Conservation (phyloP, 2,329 filamentous ascomycete species). For the Pseudodiploospora longispora region DNA sequence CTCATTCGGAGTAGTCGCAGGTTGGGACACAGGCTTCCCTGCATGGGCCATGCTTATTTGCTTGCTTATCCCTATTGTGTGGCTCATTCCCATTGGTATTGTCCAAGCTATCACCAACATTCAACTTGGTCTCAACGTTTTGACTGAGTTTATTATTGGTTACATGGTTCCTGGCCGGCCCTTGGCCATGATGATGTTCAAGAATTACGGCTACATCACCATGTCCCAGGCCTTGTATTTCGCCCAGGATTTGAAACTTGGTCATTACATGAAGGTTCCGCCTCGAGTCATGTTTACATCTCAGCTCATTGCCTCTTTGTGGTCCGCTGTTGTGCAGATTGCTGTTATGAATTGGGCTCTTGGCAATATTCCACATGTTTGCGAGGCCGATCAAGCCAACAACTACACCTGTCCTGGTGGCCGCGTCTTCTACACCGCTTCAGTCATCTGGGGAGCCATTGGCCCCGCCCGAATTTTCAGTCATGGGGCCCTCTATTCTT, state of each 20-base stretch:
- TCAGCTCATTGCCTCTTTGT: constrained; percentile 51
- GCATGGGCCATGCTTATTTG: constrained; percentile 51
- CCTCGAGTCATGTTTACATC: constrained; percentile 54
- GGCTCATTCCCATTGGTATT: constrained; percentile 54
- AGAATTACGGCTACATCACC: constrained; percentile 63
- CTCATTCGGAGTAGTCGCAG: constrained; percentile 46
- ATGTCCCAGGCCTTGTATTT: constrained; percentile 61
- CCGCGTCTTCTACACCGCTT: constrained; percentile 57
- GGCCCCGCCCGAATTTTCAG: constrained; percentile 64
- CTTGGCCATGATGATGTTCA: constrained; percentile 71
- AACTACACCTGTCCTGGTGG: constrained; percentile 50
- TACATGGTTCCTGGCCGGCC: constrained; percentile 66
- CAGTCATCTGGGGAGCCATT: constrained; percentile 66
- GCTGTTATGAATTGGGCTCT: constrained; percentile 59
- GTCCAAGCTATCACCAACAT: constrained; percentile 55
- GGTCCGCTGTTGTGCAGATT: constrained; percentile 55
- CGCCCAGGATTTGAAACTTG: constrained; percentile 57
- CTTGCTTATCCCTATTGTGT: constrained; percentile 48
- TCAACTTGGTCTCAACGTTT: constrained; percentile 59
- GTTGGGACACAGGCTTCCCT: constrained; percentile 50
- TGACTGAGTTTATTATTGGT: constrained; percentile 66
- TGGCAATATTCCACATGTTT: constrained; percentile 54
- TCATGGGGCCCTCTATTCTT: constrained; percentile 51
- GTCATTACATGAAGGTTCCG: constrained; percentile 60
- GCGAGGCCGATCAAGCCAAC: constrained; percentile 42